Conservation (phyloP, 495 filamentous ascomycete genomes). For the Podospora pseudocomata region DNA sequence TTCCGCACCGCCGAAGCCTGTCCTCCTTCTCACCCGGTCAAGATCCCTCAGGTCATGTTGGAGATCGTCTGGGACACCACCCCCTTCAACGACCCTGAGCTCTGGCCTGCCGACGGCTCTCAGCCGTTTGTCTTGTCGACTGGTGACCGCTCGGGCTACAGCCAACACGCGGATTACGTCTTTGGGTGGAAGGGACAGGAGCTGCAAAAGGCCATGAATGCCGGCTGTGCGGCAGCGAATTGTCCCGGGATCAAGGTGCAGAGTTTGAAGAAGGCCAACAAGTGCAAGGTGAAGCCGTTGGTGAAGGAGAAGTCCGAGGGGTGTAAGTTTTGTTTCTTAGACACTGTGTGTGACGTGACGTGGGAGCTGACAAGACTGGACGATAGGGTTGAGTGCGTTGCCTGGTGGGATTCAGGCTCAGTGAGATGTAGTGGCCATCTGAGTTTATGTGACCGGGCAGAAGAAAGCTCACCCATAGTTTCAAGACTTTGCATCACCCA, state of each 20-base stretch:
- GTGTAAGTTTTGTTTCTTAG: slow-evolving; percentile 25
- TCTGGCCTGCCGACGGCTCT: slow-evolving; percentile 41
- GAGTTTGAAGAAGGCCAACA: slow-evolving; percentile 30
- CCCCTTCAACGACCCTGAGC: slow-evolving; percentile 32
- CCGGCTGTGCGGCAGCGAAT: slow-evolving; percentile 29
- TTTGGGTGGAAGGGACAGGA: slow-evolving; percentile 34
- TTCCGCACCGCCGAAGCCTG: slow-evolving; percentile 15
- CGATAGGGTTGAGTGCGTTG: background rate
- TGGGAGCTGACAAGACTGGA: background rate
- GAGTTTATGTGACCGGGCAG: background rate
- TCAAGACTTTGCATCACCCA: too few species aligned
- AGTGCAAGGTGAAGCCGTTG: slow-evolving; percentile 26
- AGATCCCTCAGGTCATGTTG: slow-evolving; percentile 34
- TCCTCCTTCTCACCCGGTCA: slow-evolving; percentile 28
- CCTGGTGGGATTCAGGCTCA: background rate
- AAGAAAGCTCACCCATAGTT: too few species aligned
- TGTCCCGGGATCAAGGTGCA: slow-evolving; percentile 33
- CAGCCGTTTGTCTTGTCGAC: slow-evolving; percentile 43
- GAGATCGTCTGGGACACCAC: slow-evolving; percentile 34
- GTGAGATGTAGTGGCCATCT: background rate
- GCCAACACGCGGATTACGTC: slow-evolving; percentile 32
- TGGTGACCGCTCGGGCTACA: slow-evolving; percentile 33
- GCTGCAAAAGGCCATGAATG: slow-evolving; percentile 33
- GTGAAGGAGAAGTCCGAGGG: slow-evolving; percentile 33
- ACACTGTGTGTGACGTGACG: background rate